Evolutionary conservation across 768 basidiomycete species (phyloP).

Genomic region (Suillus subluteus): DNA sequence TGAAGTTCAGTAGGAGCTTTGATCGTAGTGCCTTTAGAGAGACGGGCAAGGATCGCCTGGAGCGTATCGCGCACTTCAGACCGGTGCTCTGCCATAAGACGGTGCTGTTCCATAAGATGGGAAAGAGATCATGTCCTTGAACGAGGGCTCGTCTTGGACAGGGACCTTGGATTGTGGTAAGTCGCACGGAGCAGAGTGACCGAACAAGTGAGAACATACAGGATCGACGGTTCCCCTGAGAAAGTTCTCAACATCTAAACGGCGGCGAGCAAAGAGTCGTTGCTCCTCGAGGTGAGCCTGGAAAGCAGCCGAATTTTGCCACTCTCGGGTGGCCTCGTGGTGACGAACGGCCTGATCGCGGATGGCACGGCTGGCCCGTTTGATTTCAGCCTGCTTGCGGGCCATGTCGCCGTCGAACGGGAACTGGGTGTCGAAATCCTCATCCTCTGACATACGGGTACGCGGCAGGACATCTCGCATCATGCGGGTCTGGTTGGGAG

Average conservation of each 20-base stretch:
- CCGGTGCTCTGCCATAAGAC: constrained; percentile 13
- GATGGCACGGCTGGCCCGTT: background rate
- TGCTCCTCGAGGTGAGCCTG: background rate
- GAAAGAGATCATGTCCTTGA: constrained; percentile 3
- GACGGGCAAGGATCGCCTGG: constrained; percentile 1
- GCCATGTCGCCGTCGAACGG: background rate
- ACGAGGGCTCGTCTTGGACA: background rate
- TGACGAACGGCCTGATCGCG: background rate
- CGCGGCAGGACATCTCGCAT: background rate
- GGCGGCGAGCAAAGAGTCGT: background rate
- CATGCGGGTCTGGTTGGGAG: background rate
- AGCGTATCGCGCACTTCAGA: constrained; percentile 9
- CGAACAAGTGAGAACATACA: background rate
- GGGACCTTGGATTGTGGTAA: background rate
- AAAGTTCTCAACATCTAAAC: background rate
- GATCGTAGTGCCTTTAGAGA: background rate
- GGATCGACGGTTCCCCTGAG: background rate
- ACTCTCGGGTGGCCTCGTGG: constrained; percentile 1
- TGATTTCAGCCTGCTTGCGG: background rate
- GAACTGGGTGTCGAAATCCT: background rate
- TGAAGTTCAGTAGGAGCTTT: background rate
- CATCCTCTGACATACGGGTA: background rate
- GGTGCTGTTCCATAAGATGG: background rate
- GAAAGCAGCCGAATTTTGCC: background rate
- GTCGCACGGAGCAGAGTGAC: background rate